Evolutionary conservation across 345 rosid species (phyloP), one percentile per base, ranked within the genome.

Genomic region (Salix exigua): DNA sequence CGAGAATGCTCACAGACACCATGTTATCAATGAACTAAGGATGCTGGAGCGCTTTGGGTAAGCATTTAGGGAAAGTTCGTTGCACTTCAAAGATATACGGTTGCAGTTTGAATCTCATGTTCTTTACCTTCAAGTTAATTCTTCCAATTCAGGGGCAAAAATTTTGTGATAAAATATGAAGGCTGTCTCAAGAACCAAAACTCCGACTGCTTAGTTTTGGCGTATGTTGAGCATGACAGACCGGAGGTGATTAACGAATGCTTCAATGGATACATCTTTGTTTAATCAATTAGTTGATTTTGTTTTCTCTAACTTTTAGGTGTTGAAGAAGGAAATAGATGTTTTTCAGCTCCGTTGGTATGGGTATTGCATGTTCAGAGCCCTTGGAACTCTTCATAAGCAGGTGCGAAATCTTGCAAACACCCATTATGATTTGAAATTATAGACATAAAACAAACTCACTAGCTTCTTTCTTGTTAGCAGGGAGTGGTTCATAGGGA

Each of bases 31-130:
- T 81, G 99, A 96, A 75, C 81, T 84, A 60, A 79, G 87, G 83
- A 96, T 92, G 97, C 84, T 96, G 80, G 97, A 96, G 80, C 92
- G 89, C 73, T 96, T 96, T 73, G 99, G 99, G 99, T 96, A 88
- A 81, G 83, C 21, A 71, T 81, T 68, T 51, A 6, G 19, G 35
- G 51, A 76, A 35, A 40, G 50, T 60, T 78, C 11, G 46, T 40
- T n/a, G 26, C 38, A 18, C 5, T 37, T 38, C 25, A 9, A 31
- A 53, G 23, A 75, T 3, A 31, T 40, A 51, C 13, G 19, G 28
- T 68, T 70, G 53, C 37, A n/a, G 23, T 38, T 61, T 63, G 68
- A 58, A 25, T 25, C 7, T 55, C 48, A 18, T 70, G 50, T 50
- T 66, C 28, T 48, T 38, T 35, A 69, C 21, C 30, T 31, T 72